phyloP scores from a whole-genome alignment of 257 asterid genomes.

The Solanum bulbocastanum region DNA sequence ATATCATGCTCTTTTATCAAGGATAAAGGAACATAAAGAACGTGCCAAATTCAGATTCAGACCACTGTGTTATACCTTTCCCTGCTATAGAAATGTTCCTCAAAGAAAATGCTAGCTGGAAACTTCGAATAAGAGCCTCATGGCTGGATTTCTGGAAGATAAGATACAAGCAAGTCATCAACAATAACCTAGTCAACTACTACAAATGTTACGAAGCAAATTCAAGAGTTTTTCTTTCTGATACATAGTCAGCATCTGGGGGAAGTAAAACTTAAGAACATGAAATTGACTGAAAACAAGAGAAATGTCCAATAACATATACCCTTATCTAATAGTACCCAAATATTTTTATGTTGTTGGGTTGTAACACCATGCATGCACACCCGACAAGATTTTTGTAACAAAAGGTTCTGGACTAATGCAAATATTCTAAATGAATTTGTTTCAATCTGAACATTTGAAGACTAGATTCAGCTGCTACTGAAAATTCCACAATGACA shows the following conservation, averaged over 20 bases:
- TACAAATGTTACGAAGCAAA: background rate
- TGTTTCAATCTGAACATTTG: background rate
- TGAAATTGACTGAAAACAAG: background rate
- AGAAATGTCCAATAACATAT: background rate
- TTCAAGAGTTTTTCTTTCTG: background rate
- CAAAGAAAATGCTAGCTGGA: slow-evolving; percentile 63
- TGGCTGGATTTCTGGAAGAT: slow-evolving; percentile 46
- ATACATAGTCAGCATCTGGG: background rate
- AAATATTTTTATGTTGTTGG: background rate
- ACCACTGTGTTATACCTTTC: slow-evolving; percentile 33
- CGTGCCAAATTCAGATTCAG: background rate
- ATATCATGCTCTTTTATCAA: background rate
- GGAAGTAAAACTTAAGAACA: background rate
- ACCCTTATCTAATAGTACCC: background rate
- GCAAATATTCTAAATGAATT: background rate
- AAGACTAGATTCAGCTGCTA: background rate
- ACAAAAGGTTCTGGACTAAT: background rate
- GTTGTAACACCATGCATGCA: background rate
- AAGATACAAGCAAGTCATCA: slow-evolving; percentile 11
- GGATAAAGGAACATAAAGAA: background rate
- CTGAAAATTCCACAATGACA: background rate
- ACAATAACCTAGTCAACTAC: background rate
- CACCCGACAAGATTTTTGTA: background rate
- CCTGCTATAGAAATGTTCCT: slow-evolving; percentile 55
- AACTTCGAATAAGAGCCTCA: slow-evolving; percentile 65